phyloP scores from a whole-genome alignment of 1,284 basidiomycete genomes.

The Athelia psychrophila region DNA sequence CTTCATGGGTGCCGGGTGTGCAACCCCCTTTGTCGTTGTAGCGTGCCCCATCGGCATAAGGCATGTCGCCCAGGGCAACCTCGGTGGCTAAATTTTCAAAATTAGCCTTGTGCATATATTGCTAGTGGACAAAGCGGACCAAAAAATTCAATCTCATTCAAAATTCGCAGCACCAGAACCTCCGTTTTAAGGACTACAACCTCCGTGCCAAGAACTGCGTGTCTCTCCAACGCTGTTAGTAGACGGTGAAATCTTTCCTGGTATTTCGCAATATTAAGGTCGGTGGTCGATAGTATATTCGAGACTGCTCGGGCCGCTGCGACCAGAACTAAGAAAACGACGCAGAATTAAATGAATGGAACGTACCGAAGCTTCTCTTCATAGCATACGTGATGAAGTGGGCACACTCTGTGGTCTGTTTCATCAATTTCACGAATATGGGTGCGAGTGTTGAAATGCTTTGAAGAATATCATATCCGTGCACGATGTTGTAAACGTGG shows the following conservation, averaged over 20 bases:
- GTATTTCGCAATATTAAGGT: not conserved
- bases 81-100: slow-evolving; percentile 5
- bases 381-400: slow-evolving; percentile 15
- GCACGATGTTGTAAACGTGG: slow-evolving; percentile 10
- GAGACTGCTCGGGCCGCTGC: too few relatives aligned
- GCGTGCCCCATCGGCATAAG: slow-evolving; percentile 14
- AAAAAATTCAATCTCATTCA: slow-evolving; percentile 7
- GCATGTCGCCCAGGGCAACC: slow-evolving; percentile 10
- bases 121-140: slow-evolving; percentile 6
- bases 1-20: slow-evolving; percentile 6
- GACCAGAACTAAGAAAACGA: too few relatives aligned
- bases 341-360: not conserved
- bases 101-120: not conserved
- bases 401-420: slow-evolving; percentile 13
- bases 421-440: slow-evolving; percentile 2
- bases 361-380: slow-evolving; percentile 4
- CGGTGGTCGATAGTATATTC: not conserved
- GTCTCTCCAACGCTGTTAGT: slow-evolving; percentile 1
- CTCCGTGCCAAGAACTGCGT: slow-evolving; percentile 4
- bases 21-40: slow-evolving; percentile 9
- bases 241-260: slow-evolving; percentile 8
- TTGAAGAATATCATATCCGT: slow-evolving; percentile 5
- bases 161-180: slow-evolving; percentile 7
- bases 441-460: slow-evolving; percentile 3
- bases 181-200: too few relatives aligned